These are phyloP conservation scores for Microbotryomycetes sp. DNA, from an alignment of 1,284 basidiomycete species.

Conservation along the genomic window DNA sequence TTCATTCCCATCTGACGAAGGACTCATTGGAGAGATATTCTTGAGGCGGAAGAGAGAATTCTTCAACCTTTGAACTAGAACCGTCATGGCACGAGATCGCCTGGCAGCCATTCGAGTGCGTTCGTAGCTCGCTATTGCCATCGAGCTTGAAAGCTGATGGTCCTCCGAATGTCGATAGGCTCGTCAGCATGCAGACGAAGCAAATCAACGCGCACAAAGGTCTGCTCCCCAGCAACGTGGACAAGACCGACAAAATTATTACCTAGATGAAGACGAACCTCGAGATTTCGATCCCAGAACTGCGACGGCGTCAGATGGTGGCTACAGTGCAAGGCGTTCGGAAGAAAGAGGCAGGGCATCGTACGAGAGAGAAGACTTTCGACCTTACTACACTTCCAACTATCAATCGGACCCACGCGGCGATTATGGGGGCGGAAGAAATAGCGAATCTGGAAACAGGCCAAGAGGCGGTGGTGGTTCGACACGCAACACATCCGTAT, in stretches of 20 bases:
- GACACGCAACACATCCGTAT: background rate
- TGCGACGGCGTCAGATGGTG: background rate
- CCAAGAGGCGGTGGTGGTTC: background rate
- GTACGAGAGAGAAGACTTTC: background rate
- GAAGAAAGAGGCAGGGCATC: background rate
- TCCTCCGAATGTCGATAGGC: background rate
- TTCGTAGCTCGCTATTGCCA: no score
- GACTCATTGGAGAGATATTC: no score
- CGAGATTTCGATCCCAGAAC: slow-evolving; percentile 5
- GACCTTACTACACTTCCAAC: background rate
- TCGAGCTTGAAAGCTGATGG: background rate
- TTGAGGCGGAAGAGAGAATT: no score
- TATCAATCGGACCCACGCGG: background rate
- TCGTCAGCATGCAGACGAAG: background rate
- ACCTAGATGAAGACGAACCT: background rate
- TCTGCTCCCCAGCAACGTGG: background rate
- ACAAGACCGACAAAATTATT: background rate
- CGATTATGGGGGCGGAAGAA: no score
- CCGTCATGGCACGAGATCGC: slow-evolving; percentile 26
- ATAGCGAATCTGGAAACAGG: no score
- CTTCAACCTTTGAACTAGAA: no score
- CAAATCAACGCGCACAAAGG: background rate
- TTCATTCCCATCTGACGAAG: no score
- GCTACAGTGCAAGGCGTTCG: background rate
- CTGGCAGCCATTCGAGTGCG: slow-evolving; percentile 25